Base-by-base conservation (phyloP, 805 yeast species). In the Starmera dryadoides region DNA sequence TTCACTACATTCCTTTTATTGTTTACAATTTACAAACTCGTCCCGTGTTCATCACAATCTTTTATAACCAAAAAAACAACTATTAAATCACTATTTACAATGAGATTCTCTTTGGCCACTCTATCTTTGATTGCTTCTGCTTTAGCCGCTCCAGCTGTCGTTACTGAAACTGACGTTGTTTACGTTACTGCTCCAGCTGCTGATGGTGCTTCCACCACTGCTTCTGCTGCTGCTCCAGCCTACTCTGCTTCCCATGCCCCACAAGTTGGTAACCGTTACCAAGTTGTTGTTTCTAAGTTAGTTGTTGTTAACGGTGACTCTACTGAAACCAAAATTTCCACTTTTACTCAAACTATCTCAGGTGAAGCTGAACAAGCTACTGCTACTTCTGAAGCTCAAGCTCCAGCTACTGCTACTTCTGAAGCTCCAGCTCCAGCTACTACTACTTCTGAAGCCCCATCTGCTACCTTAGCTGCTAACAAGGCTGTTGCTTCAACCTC, bases 71-170 rank as follows among this genome's bases (percentile, higher is more conserved):
- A 17, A 6, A 16, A 30, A 16, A 17, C 11, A 16, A 30, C 6
- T 19, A 11, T 11, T 19, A 7, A 20, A 4, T 19, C 6, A 7
- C 6, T 20, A 17, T 2, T 6, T 18, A 15, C 15, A 35, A 55
- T 55, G 59, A 51, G 41, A 45, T 51, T 48, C 45, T 44, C 50
- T 29, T 38, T 40, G 36, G 42, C 45, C 22, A 44, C 56, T 19
- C 42, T 49, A 32, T 49, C 54, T 34, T 15, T 50, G 31, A 42
- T 48, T n/a, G 48, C 52, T 33, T 49, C 50, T 34, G 58, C 45
- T 33, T 15, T 48, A 20, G 58, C 55, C 30, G 58, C 54, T 30
- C 56, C 58, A 35, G 58, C 46, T 32, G 49, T 52, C 34, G 51
- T 53, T 37, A 49, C 53, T 33, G 33, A 48, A 38, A 52, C 57